A percentile compares a stretch with the other conserved stretches of the same genome.
Evolutionary conservation across 1,284 basidiomycete genomes (phyloP).

Genomic region (Ustilago curta): DNA sequence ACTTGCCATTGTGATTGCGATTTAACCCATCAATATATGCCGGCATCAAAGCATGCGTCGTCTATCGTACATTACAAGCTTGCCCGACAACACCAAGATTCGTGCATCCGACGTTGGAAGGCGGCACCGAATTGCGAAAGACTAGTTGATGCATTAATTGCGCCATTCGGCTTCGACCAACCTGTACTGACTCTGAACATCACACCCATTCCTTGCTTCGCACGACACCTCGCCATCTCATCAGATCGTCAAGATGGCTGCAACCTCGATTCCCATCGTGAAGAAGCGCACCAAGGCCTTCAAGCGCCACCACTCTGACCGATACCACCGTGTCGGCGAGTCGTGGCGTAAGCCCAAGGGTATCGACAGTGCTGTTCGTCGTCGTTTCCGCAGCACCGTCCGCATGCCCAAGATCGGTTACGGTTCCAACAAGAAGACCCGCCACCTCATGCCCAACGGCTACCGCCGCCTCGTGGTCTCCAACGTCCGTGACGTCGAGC

Average conservation of each 20-base stretch:
- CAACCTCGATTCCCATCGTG: conserved; percentile 67
- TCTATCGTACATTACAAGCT: too few relatives aligned
- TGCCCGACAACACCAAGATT: too few relatives aligned
- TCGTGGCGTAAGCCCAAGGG: conserved; percentile 69
- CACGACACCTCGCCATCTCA: conserved; percentile 2
- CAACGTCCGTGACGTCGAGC: conserved; percentile 67
- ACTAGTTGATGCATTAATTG: background rate
- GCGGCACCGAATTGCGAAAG: background rate
- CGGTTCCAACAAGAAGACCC: conserved; percentile 70
- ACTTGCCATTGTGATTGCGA: too few relatives aligned
- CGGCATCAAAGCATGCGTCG: background rate
- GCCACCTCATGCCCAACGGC: conserved; percentile 69
- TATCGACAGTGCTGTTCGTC: conserved; percentile 68
- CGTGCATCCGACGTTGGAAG: background rate
- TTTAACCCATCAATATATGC: background rate
- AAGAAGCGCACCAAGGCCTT: conserved; percentile 69
- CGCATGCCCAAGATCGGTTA: conserved; percentile 69
- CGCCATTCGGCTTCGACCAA: background rate
- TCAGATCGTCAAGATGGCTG: conserved; percentile 62
- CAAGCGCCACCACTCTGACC: conserved; percentile 68
- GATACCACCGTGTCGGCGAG: conserved; percentile 67
- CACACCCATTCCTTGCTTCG: background rate
- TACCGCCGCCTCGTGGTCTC: conserved; percentile 68
- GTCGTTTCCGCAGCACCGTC: conserved; percentile 66
- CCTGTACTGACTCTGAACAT: conserved; percentile 18